These are phyloP conservation scores for Phytophthora sojae DNA, from an alignment of 352 stramenopile genomes.

Conservation along the genomic window DNA sequence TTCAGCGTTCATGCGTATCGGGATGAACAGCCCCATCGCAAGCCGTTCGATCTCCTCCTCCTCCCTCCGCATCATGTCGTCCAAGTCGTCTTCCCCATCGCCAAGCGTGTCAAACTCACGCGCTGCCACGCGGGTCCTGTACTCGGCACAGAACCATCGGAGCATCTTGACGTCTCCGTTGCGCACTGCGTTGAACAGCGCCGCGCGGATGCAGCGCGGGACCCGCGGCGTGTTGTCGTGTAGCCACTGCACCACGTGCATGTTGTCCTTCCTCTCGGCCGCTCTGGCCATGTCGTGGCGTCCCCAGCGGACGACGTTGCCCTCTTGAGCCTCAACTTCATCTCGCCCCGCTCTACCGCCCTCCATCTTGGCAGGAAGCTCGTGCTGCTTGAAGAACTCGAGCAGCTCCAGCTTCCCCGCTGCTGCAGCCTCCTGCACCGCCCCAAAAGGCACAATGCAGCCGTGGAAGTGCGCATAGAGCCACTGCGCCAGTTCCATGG, in stretches of 20 bases:
- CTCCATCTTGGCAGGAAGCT: background rate
- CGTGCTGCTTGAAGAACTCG: background rate
- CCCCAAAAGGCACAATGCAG: background rate
- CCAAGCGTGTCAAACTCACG: no score
- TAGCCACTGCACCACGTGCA: background rate
- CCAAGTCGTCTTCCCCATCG: no score
- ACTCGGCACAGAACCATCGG: background rate
- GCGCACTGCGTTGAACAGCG: background rate
- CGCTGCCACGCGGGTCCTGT: no score
- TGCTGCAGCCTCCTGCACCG: background rate
- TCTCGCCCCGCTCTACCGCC: background rate
- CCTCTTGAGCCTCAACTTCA: background rate
- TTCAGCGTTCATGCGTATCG: no score
- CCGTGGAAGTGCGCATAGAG: background rate
- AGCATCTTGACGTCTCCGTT: background rate
- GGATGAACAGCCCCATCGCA: no score
- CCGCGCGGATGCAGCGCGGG: background rate
- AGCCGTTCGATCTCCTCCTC: no score
- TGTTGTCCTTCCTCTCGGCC: background rate
- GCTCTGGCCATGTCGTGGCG: background rate
- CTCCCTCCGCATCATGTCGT: no score
- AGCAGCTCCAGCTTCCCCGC: background rate
- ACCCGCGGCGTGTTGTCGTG: background rate
- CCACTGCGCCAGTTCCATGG: background rate
- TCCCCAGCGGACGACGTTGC: background rate